Evolutionary conservation across 176 grass and related monocot genomes (phyloP).

Genomic region (bread wheat (Triticum aestivum)): DNA sequence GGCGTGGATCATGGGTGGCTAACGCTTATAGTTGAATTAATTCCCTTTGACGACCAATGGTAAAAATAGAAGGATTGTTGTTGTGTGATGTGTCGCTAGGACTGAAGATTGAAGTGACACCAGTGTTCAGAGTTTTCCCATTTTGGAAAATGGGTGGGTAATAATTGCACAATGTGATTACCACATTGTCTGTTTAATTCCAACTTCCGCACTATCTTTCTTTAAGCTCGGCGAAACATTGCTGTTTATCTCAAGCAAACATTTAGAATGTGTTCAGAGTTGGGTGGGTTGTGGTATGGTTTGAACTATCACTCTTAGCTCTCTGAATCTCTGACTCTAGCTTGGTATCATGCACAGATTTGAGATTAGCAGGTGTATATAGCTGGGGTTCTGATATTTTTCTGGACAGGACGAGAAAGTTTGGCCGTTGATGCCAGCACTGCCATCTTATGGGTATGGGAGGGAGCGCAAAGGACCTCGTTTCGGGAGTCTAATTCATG

Average conservation of each 20-base stretch:
- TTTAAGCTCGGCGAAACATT: background rate
- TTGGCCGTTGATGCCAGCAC: constrained; percentile 77
- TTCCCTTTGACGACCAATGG: background rate
- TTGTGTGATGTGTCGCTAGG: background rate
- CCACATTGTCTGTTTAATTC: background rate
- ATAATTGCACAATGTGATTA: background rate
- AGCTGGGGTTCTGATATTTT: constrained; percentile 19
- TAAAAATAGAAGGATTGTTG: background rate
- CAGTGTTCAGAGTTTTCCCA: background rate
- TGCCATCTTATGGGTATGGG: constrained; percentile 92
- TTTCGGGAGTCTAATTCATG: constrained; percentile 93
- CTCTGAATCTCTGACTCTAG: background rate
- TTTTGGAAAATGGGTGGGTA: background rate
- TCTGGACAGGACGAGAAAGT: constrained; percentile 68
- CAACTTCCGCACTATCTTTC: background rate
- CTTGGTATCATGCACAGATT: background rate
- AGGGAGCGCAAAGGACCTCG: constrained; percentile 86
- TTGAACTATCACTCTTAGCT: background rate
- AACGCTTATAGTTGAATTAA: background rate
- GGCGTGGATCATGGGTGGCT: background rate
- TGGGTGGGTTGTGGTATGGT: background rate
- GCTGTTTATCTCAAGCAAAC: background rate
- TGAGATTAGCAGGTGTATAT: constrained; percentile 17
- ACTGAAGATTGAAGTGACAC: background rate
- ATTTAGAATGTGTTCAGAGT: background rate